These are phyloP conservation scores for Dunaliella primolecta DNA, from an alignment of 139 green algal species.

Conservation along the genomic window DNA sequence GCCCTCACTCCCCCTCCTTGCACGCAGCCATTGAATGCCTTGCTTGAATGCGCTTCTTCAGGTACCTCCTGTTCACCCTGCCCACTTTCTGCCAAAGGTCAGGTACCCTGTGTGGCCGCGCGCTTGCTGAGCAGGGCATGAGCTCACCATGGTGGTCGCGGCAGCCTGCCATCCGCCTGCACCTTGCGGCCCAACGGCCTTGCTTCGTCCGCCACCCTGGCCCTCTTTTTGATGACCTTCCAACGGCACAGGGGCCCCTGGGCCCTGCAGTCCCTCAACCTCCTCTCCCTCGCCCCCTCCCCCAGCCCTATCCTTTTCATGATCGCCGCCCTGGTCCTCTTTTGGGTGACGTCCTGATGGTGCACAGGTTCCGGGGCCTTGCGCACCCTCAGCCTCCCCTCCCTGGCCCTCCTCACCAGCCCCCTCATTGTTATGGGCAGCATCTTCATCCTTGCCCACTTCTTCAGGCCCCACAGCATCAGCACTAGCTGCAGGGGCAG, in stretches of 20 bases:
- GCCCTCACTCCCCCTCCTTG: background rate
- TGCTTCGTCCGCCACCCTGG: background rate
- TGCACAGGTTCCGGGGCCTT: background rate
- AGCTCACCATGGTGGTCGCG: slow-evolving; percentile 26
- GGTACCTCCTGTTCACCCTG: too few relatives aligned
- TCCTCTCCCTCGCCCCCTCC: too few relatives aligned
- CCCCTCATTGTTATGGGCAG: too few relatives aligned
- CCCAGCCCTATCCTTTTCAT: too few relatives aligned
- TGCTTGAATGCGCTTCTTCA: background rate
- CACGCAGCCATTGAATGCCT: too few relatives aligned
- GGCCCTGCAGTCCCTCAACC: background rate
- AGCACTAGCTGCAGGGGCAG: too few relatives aligned
- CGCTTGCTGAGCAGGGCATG: slow-evolving; percentile 51
- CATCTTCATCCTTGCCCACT: background rate
- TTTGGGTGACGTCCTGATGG: background rate
- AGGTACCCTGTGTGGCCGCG: slow-evolving; percentile 89
- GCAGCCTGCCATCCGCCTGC: background rate
- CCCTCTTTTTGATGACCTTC: background rate
- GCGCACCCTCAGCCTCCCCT: background rate
- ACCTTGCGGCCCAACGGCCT: background rate
- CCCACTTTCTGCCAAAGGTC: slow-evolving; percentile 75
- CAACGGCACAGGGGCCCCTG: background rate
- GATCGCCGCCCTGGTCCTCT: background rate
- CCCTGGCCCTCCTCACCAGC: too few relatives aligned
- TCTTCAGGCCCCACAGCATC: too few relatives aligned